Evolutionary conservation across 306 rosid species (phyloP).

Genomic region (Senna tora): DNA sequence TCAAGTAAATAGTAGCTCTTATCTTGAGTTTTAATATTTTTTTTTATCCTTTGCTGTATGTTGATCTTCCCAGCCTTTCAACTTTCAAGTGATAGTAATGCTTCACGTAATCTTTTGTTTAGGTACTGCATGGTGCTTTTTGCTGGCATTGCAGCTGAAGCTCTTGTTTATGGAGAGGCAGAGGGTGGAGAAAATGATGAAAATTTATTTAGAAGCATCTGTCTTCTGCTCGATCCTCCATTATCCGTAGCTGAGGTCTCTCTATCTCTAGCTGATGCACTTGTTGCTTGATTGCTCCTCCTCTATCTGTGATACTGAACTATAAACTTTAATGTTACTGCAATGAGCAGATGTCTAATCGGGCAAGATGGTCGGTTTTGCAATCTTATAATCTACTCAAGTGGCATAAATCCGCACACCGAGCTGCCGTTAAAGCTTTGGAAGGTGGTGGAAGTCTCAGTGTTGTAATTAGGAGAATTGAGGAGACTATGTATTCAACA

Average conservation of each 20-base stretch:
- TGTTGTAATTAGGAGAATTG: slow-evolving; percentile 77
- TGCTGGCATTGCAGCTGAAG: slow-evolving; percentile 98
- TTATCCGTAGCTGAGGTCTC: slow-evolving; percentile 76
- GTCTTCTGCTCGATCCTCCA: slow-evolving; percentile 86
- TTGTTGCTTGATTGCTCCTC: slow-evolving; percentile 26
- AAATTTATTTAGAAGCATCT: slow-evolving; percentile 76
- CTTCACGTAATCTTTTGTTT: slow-evolving; percentile 34
- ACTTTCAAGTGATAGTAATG: slow-evolving; percentile 34
- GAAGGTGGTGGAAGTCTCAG: slow-evolving; percentile 76
- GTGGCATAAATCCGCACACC: slow-evolving; percentile 83
- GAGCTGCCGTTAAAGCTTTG: slow-evolving; percentile 88
- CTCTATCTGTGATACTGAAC: background rate
- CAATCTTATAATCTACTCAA: slow-evolving; percentile 95
- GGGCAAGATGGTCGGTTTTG: slow-evolving; percentile 95
- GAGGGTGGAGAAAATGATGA: slow-evolving; percentile 99
- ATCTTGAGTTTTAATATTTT: background rate
- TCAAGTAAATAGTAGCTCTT: background rate
- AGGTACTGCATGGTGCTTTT: slow-evolving; percentile 99
- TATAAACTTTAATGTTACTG: slow-evolving; percentile 29
- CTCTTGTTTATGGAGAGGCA: slow-evolving; percentile 92
- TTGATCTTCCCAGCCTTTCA: slow-evolving; percentile 13
- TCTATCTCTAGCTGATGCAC: slow-evolving; percentile 33
- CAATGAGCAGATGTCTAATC: slow-evolving; percentile 83
- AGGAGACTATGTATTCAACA: slow-evolving; percentile 62
- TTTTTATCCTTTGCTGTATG: background rate